Conservation (phyloP, 2,329 filamentous ascomycete genomes). For the Alternaria viburni region DNA sequence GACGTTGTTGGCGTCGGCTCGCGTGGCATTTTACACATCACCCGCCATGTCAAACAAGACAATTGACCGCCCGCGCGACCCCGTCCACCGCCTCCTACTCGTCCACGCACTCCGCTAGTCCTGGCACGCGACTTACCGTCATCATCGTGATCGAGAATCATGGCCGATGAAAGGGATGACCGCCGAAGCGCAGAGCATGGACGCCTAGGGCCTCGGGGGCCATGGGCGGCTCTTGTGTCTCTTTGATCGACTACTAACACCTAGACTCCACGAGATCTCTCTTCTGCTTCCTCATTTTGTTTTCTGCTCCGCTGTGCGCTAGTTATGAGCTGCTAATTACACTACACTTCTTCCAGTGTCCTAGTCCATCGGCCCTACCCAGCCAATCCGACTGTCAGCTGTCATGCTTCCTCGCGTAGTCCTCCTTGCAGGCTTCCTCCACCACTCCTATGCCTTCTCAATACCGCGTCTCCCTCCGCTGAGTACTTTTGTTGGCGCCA, state of each 20-base stretch:
- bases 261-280: neutral
- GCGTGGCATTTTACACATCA: conserved; percentile 14
- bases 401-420: conserved; percentile 13
- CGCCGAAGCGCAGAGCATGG: neutral
- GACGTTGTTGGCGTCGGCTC: conserved; percentile 15
- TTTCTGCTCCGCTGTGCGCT: neutral
- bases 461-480: conserved; percentile 33
- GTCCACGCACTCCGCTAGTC: conserved; percentile 8
- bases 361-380: neutral
- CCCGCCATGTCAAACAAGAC: conserved; percentile 12
- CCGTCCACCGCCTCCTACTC: conserved; percentile 11
- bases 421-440: conserved; percentile 11
- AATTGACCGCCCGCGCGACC: conserved; percentile 7
- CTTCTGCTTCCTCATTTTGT: neutral
- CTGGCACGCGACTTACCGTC: conserved; percentile 13
- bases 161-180: conserved; percentile 1
- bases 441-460: conserved; percentile 35
- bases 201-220: neutral
- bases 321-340: conserved; percentile 1
- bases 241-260: conserved; percentile 5
- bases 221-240: conserved; percentile 2
- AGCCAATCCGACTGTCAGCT: neutral
- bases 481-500: conserved; percentile 22
- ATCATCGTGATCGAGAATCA: conserved; percentile 5
- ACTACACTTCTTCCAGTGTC: neutral